Evolutionary conservation across 1,284 basidiomycete species (phyloP), one percentile per base, ranked within the genome.

Genomic region (Xerocomus nothofagi): DNA sequence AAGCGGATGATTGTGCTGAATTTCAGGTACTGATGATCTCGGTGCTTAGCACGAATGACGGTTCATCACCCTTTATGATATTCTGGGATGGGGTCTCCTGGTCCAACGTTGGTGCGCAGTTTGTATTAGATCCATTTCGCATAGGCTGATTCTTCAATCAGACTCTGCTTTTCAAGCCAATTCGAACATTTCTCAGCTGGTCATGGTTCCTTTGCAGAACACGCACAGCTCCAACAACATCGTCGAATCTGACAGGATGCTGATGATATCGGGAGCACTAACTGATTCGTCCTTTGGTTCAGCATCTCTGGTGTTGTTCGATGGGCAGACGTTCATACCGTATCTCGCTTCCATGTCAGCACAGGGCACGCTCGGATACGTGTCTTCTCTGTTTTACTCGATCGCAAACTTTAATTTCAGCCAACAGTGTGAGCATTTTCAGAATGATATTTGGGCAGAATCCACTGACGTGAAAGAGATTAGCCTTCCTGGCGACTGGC

Each of bases 401-500:
- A 77, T 91, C 51, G 66, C 82, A 15, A 78, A 73, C 44, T 91
- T 95, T 70, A 84, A 80, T 65, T 94, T 94, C 69, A 73, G 63
- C 39, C 81, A 85, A 59, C 76, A 73, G 44, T 79, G 89, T 91
- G 61, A 75, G 89, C 76, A 24, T 33, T 39, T 32, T 20, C 8
- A 4, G 17, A 14, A 10, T 33, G 15, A 33, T 14, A 2, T 18
- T 18, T 0, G 9, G 4, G n/a, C 20, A 12, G 7, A 32, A 15
- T n/a, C 18, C 11, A 10, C 51, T 68, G 38, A 68, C 44, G 44
- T 56, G n/a, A 57, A 26, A 36, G 14, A 44, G 27, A 50, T 6
- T 56, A 93, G 93, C 84, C 66, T 91, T 88, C 78, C 81, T 98
- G 44, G 92, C 93, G 1, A 84, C 86, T 21, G 97, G 95, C 3